Conservation (phyloP, 129 eudicot genomes). For the Ambrosia artemisiifolia region DNA sequence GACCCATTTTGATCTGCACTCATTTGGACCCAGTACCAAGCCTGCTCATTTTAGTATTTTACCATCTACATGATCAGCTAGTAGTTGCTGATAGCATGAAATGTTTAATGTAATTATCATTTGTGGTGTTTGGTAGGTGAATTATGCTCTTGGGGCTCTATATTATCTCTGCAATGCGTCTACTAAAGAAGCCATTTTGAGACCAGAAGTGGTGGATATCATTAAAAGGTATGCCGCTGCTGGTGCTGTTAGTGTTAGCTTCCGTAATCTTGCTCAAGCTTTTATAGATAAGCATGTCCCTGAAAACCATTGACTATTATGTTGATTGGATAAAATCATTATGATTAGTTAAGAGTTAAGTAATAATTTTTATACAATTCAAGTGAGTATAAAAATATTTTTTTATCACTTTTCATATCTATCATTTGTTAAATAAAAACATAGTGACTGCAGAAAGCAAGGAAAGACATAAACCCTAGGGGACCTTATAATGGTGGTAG, state of each 20-base stretch:
- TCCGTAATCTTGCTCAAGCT: constrained; percentile 74
- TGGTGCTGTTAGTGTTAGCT: constrained; percentile 53
- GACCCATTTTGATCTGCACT: not conserved
- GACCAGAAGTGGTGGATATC: constrained; percentile 63
- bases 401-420: too few species aligned
- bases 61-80: not conserved
- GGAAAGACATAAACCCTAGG: too few species aligned
- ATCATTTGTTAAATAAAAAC: too few species aligned
- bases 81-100: not conserved
- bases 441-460: too few species aligned
- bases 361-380: too few species aligned
- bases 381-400: too few species aligned
- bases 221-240: constrained; percentile 61
- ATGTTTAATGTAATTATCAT: not conserved
- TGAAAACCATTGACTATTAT: constrained; percentile 7
- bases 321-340: not conserved
- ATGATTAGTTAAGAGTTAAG: too few species aligned
- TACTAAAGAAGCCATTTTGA: constrained; percentile 53
- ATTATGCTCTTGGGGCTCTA: constrained; percentile 68
- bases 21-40: not conserved
- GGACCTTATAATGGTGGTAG: too few species aligned
- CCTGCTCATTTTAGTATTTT: not conserved
- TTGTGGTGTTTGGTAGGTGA: constrained; percentile 46
- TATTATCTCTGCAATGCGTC: constrained; percentile 68
- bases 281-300: constrained; percentile 67